A percentile compares a stretch with the other conserved stretches of the same genome.
Evolutionary conservation across 768 basidiomycete genomes (phyloP).

Genomic region (Leccinum pellstonianum): DNA sequence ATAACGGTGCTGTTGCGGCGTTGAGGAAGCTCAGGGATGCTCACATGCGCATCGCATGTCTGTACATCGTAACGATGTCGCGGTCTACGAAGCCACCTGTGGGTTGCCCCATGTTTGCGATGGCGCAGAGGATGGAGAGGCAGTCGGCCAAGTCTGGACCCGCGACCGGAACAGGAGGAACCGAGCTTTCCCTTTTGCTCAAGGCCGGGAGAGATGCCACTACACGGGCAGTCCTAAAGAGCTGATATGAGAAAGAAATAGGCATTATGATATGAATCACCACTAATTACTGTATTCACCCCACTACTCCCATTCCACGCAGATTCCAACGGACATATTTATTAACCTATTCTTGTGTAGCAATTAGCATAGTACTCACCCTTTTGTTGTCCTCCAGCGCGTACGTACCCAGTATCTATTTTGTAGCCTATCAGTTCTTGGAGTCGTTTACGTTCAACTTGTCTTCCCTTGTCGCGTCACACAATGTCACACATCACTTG

Average conservation of each 20-base stretch:
- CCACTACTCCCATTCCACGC: background rate
- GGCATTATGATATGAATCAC: slow-evolving; percentile 6
- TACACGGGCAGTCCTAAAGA: slow-evolving; percentile 52
- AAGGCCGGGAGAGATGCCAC: slow-evolving; percentile 93
- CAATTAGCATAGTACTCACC: slow-evolving; percentile 21
- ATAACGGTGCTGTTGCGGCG: slow-evolving; percentile 74
- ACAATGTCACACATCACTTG: background rate
- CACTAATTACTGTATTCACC: slow-evolving; percentile 10
- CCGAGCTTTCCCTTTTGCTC: slow-evolving; percentile 73
- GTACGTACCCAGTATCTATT: slow-evolving; percentile 13
- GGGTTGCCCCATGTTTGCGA: slow-evolving; percentile 54
- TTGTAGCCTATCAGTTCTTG: slow-evolving; percentile 21
- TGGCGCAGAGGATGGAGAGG: slow-evolving; percentile 48
- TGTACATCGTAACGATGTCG: slow-evolving; percentile 88
- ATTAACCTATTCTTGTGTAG: slow-evolving; percentile 30
- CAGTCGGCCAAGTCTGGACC: slow-evolving; percentile 46
- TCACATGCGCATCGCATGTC: slow-evolving; percentile 86
- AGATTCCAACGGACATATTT: slow-evolving; percentile 19
- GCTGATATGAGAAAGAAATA: slow-evolving; percentile 10
- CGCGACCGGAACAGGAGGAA: slow-evolving; percentile 88
- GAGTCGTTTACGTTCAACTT: background rate
- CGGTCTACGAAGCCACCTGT: slow-evolving; percentile 49
- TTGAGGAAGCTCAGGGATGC: slow-evolving; percentile 81
- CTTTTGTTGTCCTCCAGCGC: slow-evolving; percentile 12
- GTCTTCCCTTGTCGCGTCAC: background rate